phyloP scores from a whole-genome alignment of 208 protist genomes.

The Crithidia bombi region DNA sequence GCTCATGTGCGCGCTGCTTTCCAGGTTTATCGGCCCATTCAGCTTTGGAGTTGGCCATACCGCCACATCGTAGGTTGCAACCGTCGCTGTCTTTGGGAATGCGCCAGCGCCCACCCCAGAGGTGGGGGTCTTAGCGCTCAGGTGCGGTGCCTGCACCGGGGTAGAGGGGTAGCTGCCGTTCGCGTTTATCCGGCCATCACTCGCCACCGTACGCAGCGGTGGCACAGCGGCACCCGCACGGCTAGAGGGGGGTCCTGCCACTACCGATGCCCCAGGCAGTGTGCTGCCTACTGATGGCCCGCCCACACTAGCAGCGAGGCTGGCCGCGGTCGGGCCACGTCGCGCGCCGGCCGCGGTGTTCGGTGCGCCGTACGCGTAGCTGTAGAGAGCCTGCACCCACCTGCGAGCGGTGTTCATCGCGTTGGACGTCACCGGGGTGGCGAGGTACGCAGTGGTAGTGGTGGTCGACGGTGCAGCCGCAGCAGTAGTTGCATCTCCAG shows the following conservation, averaged over 20 bases:
- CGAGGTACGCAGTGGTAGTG: constrained; percentile 37
- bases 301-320: background rate
- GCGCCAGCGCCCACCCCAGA: background rate
- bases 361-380: constrained; percentile 53
- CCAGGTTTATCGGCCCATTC: background rate
- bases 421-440: constrained; percentile 50
- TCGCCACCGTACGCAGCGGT: background rate
- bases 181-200: background rate
- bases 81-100: background rate
- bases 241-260: background rate
- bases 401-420: constrained; percentile 45
- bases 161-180: constrained; percentile 15
- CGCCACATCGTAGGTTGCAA: constrained; percentile 10
- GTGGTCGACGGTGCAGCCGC: background rate
- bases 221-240: background rate
- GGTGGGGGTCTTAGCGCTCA: constrained; percentile 15
- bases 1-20: background rate
- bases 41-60: constrained; percentile 16
- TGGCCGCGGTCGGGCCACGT: constrained; percentile 7
- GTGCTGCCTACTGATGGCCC: background rate
- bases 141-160: background rate
- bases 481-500: background rate
- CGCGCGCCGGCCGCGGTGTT: background rate
- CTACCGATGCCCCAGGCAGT: background rate
- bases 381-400: constrained; percentile 58